Conservation (phyloP, 2,329 filamentous ascomycete genomes). For the Aspergillus sojae region DNA sequence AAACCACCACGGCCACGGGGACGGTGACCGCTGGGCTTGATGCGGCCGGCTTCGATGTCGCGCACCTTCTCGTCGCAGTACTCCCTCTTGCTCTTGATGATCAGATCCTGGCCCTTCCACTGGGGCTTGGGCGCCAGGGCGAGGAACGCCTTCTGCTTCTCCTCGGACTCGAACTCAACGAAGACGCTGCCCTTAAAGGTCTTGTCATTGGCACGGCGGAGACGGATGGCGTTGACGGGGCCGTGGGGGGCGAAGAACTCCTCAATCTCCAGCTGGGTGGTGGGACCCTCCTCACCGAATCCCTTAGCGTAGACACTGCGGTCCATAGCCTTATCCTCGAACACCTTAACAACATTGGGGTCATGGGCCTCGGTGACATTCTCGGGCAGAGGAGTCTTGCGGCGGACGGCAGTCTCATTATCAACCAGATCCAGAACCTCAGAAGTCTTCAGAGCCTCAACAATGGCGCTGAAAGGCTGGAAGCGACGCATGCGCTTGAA, state of each 20-base stretch:
- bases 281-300: slow-evolving; percentile 81
- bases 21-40: slow-evolving; percentile 57
- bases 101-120: slow-evolving; percentile 78
- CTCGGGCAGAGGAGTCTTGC: slow-evolving; percentile 70
- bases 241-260: slow-evolving; percentile 84
- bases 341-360: slow-evolving; percentile 55
- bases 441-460: slow-evolving; percentile 80
- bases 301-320: slow-evolving; percentile 90
- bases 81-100: slow-evolving; percentile 83
- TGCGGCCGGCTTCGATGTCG: slow-evolving; percentile 70
- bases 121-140: slow-evolving; percentile 76
- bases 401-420: slow-evolving; percentile 70
- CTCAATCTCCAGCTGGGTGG: slow-evolving; percentile 92
- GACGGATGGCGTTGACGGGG: slow-evolving; percentile 77
- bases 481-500: slow-evolving; percentile 98
- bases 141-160: slow-evolving; percentile 78
- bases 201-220: slow-evolving; percentile 73
- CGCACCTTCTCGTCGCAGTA: slow-evolving; percentile 80
- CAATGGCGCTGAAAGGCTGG: slow-evolving; percentile 80
- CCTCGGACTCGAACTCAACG: slow-evolving; percentile 83
- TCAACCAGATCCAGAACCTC: slow-evolving; percentile 72
- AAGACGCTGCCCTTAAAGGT: slow-evolving; percentile 96
- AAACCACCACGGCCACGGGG: slow-evolving; percentile 33
- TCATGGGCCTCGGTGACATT: slow-evolving; percentile 58
- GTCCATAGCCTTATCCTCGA: slow-evolving; percentile 68